Evolutionary conservation across 2,329 filamentous ascomycete genomes (phyloP).

Genomic region (Didymosphaeria variabile): DNA sequence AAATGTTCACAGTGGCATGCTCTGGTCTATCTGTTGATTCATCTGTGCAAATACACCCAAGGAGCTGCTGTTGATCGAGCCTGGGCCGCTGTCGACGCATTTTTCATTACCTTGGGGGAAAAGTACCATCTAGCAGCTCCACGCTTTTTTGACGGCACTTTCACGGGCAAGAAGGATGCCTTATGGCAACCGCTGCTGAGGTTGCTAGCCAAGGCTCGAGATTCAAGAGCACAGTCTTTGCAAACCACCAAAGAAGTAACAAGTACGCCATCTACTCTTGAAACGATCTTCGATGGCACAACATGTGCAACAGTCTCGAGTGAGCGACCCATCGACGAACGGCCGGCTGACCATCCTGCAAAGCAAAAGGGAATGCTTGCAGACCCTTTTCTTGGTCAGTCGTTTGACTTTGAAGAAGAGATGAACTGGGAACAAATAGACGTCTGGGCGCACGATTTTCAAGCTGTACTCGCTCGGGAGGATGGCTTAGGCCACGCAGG

Average conservation of each 20-base stretch:
- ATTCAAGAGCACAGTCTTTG: conserved; percentile 7
- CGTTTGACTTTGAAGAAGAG: conserved; percentile 13
- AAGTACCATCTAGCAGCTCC: neutral
- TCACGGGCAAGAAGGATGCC: neutral
- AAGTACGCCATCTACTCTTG: conserved; percentile 7
- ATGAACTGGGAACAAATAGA: conserved; percentile 25
- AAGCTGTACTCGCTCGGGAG: neutral
- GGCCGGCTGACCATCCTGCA: neutral
- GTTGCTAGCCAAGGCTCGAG: conserved; percentile 13
- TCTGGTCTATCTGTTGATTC: conserved; percentile 64
- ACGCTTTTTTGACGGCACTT: neutral
- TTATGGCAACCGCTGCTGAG: conserved; percentile 18
- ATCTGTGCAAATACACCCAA: conserved; percentile 59
- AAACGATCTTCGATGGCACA: neutral
- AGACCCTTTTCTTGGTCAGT: conserved; percentile 16
- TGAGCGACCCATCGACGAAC: neutral
- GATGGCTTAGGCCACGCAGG: neutral
- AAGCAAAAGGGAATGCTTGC: conserved; percentile 10
- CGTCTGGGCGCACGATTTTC: conserved; percentile 18
- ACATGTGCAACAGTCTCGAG: neutral
- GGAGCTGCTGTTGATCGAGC: conserved; percentile 58
- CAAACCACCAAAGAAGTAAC: neutral
- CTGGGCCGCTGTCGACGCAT: conserved; percentile 57
- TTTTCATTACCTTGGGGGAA: conserved; percentile 15
- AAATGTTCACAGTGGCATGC: conserved; percentile 69